Evolutionary conservation across 1,139 yeast genomes (phyloP), one percentile per base, ranked within the genome.

Genomic region (Saccharomyces hybrid): DNA sequence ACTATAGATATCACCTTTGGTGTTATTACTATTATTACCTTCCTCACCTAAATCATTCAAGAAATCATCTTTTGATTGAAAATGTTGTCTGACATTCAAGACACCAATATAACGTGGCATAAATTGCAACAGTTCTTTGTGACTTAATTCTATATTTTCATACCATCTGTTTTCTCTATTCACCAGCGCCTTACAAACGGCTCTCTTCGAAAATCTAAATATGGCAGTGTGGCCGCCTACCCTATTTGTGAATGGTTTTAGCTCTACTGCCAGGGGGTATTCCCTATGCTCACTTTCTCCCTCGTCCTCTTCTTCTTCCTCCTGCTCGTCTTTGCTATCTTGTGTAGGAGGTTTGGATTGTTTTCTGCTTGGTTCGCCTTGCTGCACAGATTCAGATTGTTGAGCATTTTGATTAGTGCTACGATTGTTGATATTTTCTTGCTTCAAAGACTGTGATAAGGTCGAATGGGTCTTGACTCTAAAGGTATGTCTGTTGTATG

Each of bases 221-320:
- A 95, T 90, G 1, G 98, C 97, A 0, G 97, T 93, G 68, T 95
- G 99, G 0, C 99, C 99, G 7, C 99, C 99, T 5, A 95, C 99
- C 66, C 88, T 88, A 67, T 93, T 91, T 60, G 85, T 83, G 72
- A 87, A 91, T 1, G 96, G 96, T 52, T 88, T 82, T 55, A 91
- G 73, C 66, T 90, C 96, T 1, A 90, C 96, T 0, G 96, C 84
- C 49, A 84, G 72, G 1, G 90, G 88, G 61, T 76, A 84, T 38
- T 75, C 73, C 7, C 71, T 66, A 9, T 64, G 64, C 28, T 67
- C 65, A 9, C 61, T 64, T 5, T 59, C 63, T 6, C 58, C 63
- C 4, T 57, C 61, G 5, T 57, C 59, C 28, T 60, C 61, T 16
- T 59, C 58, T 27, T 58, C 57, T 14, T 51, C 52, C n/a, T 61